A percentile compares a stretch with the other conserved stretches of the same genome.
Evolutionary conservation across 2,329 filamentous ascomycete species (phyloP).

Genomic region (Botryosphaeria dothidea): DNA sequence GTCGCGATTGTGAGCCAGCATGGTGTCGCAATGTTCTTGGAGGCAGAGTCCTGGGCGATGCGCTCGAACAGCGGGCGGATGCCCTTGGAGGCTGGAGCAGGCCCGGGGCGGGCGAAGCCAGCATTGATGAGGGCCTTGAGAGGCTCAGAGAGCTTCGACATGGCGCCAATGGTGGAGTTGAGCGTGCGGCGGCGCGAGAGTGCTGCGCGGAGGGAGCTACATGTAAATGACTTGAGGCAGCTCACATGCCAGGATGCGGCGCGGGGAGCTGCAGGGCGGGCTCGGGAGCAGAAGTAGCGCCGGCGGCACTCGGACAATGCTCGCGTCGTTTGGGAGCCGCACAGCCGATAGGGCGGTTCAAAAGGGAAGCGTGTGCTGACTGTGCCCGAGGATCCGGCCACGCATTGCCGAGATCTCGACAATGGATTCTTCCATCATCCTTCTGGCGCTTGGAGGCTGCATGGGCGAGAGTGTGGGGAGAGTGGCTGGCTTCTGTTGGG

Average conservation of each 20-base stretch:
- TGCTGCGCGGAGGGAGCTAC: background rate
- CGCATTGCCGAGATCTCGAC: background rate
- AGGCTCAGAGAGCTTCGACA: slow-evolving; percentile 72
- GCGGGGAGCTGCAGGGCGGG: background rate
- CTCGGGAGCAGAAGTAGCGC: slow-evolving; percentile 9
- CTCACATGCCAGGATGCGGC: background rate
- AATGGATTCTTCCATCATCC: background rate
- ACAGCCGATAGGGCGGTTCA: background rate
- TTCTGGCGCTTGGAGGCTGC: background rate
- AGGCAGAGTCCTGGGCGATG: slow-evolving; percentile 63
- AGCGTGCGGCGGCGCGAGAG: background rate
- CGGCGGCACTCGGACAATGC: background rate
- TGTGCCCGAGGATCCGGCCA: background rate
- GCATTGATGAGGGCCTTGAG: slow-evolving; percentile 76
- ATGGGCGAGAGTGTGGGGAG: background rate
- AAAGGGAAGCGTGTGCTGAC: background rate
- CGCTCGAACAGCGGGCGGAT: slow-evolving; percentile 65
- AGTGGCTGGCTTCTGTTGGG: background rate
- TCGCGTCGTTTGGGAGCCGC: background rate
- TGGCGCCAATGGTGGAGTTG: slow-evolving; percentile 37
- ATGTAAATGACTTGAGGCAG: background rate
- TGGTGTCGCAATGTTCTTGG: slow-evolving; percentile 62
- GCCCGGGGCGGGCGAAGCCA: slow-evolving; percentile 65
- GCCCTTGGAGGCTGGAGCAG: slow-evolving; percentile 62
- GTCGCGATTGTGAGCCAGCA: slow-evolving; percentile 71